Base-by-base conservation (phyloP, 2,329 filamentous ascomycete species). In the Cladosporium sp. region DNA sequence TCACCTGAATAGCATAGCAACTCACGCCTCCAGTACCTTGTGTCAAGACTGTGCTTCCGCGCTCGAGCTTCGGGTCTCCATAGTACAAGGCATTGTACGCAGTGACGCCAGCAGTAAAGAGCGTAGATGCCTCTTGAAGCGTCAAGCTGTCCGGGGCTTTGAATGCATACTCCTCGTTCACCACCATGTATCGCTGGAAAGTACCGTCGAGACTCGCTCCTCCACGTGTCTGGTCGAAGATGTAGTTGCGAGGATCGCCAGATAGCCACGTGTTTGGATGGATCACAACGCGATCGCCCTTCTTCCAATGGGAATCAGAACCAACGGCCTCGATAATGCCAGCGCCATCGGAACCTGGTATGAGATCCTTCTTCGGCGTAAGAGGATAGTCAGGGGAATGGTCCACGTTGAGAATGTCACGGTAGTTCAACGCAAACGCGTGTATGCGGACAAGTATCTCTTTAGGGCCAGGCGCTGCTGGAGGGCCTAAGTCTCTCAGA, bases 311-410 rank as follows among this genome's bases (percentile, higher is more conserved):
- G 6, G 63, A 64, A n/a, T 28, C 51, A 7, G 57, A 66, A 36
- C 82, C 82, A 28, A 80, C 65, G 14, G 76, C 69, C 3, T 82
- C 74, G 55, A 89, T 76, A 15, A 78, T 76, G 42, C 87, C 87
- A 71, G 85, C 87, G 79, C 88, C 88, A 71, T 90, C 87, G 37
- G 49, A n/a, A 17, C 30, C 49, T 19, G 86, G 85, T 1, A 89
- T 82, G n/a, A 88, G 66, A 39, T 65, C 59, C 5, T 56, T 51
- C 19, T 65, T 65, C 43, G 59, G 52, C 5, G 11, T 54, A 25
- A 62, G 7, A 11, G 65, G 63, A 47, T 67, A 67, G 15, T 38
- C 14, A 15, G 63, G 65, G 25, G 52, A 58, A 5, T 57, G 55
- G 17, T 57, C 55, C 19, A 54, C 25, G 39, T 65, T 51, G 36